Conservation (phyloP, 2,329 filamentous ascomycete genomes). For the Xylariales sp. region DNA sequence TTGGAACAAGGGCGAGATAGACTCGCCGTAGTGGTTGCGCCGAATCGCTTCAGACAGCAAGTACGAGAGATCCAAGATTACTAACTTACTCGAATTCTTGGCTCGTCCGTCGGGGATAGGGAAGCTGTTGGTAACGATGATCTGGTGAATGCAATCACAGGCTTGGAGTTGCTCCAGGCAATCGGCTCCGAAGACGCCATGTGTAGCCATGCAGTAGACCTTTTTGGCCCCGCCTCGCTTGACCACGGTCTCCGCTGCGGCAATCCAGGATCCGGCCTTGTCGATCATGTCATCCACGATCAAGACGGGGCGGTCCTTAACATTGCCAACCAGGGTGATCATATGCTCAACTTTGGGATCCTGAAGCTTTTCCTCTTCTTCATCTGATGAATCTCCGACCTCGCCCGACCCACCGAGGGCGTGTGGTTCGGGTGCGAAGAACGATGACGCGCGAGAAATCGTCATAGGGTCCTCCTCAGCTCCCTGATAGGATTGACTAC, state of each 20-base stretch:
- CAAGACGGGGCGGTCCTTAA: constrained; percentile 87
- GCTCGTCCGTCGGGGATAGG: constrained; percentile 83
- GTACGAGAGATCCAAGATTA: constrained; percentile 88
- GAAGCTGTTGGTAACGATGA: constrained; percentile 97
- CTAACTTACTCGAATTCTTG: constrained; percentile 80
- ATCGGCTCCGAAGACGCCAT: constrained; percentile 92
- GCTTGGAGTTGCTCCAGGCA: constrained; percentile 89
- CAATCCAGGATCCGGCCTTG: constrained; percentile 96
- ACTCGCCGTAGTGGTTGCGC: constrained; percentile 95
- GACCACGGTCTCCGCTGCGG: constrained; percentile 94
- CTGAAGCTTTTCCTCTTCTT: constrained; percentile 90
- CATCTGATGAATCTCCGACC: constrained; percentile 83
- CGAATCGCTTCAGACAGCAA: constrained; percentile 92
- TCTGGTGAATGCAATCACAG: constrained; percentile 92
- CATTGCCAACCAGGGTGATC: constrained; percentile 97
- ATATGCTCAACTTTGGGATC: constrained; percentile 88
- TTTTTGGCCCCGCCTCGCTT: constrained; percentile 92
- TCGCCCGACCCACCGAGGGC: constrained; percentile 87
- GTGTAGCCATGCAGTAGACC: constrained; percentile 97
- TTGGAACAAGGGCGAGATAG: constrained; percentile 76
- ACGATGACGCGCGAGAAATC: constrained; percentile 81
- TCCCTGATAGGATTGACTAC: constrained; percentile 60
- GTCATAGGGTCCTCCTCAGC: constrained; percentile 83
- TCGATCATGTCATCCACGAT: constrained; percentile 99
- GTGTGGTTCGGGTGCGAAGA: constrained; percentile 77